Evolutionary conservation across 2,329 filamentous ascomycete genomes (phyloP).

Genomic region (Pestalotiopsis sp.): DNA sequence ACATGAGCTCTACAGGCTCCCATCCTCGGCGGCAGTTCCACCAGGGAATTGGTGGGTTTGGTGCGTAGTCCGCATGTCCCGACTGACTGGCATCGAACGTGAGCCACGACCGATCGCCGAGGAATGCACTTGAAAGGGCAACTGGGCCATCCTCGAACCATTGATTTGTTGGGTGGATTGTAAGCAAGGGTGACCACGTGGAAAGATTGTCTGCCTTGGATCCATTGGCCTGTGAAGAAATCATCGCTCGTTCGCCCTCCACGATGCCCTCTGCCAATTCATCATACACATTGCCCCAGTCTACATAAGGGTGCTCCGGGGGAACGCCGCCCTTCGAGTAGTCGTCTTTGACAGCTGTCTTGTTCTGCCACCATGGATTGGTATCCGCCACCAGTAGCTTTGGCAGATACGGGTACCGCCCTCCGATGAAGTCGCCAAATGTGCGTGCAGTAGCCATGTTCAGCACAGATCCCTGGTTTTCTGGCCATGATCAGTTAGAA

Average conservation of each 20-base stretch:
- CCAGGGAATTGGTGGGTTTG: slow-evolving; percentile 24
- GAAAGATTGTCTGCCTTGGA: background rate
- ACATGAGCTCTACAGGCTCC: slow-evolving; percentile 24
- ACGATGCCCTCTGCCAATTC: slow-evolving; percentile 24
- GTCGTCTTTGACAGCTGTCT: slow-evolving; percentile 21
- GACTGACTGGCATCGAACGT: slow-evolving; percentile 25
- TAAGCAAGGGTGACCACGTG: slow-evolving; percentile 20
- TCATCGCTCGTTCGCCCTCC: slow-evolving; percentile 8
- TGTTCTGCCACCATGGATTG: slow-evolving; percentile 26
- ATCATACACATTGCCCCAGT: slow-evolving; percentile 23
- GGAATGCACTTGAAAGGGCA: slow-evolving; percentile 21
- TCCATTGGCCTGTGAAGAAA: background rate
- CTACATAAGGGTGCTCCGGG: slow-evolving; percentile 15
- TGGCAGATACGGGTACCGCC: slow-evolving; percentile 26
- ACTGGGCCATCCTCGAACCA: slow-evolving; percentile 24
- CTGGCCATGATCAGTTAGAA: background rate
- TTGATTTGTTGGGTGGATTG: slow-evolving; percentile 25
- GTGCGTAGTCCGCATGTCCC: slow-evolving; percentile 23
- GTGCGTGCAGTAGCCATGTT: slow-evolving; percentile 6
- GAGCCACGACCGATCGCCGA: slow-evolving; percentile 22
- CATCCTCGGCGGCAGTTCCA: slow-evolving; percentile 19
- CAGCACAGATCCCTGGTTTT: slow-evolving; percentile 8
- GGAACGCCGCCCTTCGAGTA: slow-evolving; percentile 22
- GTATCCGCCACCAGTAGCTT: slow-evolving; percentile 26
- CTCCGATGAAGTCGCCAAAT: slow-evolving; percentile 26